Evolutionary conservation across 768 basidiomycete genomes (phyloP).

Genomic region (Clavulina sp.): DNA sequence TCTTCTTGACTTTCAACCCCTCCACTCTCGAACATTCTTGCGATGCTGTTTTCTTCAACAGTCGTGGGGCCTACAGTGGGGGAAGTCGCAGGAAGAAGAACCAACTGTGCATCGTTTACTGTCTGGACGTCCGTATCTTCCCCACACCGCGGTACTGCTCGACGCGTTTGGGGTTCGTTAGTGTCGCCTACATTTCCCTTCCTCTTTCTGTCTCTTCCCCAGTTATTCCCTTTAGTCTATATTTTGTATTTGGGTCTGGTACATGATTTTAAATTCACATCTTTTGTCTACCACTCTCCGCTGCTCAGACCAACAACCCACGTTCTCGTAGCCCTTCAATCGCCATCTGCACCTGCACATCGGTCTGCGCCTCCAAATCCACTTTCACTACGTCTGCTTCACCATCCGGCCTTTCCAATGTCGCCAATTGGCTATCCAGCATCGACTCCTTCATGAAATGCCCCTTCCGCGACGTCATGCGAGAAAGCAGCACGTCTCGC

Average conservation of each 20-base stretch:
- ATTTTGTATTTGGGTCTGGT: no score
- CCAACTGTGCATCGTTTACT: not conserved
- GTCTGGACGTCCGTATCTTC: not conserved
- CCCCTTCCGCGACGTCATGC: conserved; percentile 44
- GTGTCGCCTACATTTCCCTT: not conserved
- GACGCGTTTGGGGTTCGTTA: not conserved
- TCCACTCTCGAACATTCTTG: not conserved
- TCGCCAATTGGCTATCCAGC: conserved; percentile 61
- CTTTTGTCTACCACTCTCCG: no score
- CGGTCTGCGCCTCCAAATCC: no score
- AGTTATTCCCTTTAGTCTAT: no score
- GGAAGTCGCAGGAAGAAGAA: not conserved
- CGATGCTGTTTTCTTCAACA: not conserved
- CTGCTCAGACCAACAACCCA: no score
- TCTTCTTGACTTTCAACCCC: not conserved
- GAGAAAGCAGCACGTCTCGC: conserved; percentile 34
- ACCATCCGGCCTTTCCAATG: conserved; percentile 55
- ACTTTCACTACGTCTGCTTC: no score
- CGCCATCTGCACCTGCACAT: no score
- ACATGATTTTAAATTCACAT: no score
- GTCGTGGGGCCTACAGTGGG: not conserved
- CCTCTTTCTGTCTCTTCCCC: not conserved
- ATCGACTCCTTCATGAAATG: conserved; percentile 77
- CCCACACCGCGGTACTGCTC: not conserved
- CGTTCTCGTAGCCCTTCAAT: no score